phyloP scores from a whole-genome alignment of 176 grass and related monocot genomes.

The Poa annua region DNA sequence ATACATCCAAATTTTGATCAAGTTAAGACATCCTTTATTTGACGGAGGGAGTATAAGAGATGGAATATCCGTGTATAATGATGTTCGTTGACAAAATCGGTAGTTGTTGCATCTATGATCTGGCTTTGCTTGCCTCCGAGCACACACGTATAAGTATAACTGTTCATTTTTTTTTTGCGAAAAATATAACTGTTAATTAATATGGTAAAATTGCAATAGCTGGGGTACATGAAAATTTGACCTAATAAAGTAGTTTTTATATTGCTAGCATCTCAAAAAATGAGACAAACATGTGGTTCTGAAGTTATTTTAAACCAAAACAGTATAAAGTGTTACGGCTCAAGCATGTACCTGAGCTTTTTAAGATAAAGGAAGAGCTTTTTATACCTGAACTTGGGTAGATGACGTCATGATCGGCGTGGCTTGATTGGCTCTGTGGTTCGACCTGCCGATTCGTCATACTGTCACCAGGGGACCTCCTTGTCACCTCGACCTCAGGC shows the following conservation, averaged over 20 bases:
- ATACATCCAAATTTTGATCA: no score
- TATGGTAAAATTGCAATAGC: not conserved
- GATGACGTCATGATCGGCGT: not conserved
- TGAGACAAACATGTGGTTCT: not conserved
- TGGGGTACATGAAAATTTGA: not conserved
- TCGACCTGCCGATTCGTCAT: no score
- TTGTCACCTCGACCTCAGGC: not conserved
- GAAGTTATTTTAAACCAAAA: not conserved
- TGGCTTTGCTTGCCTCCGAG: not conserved
- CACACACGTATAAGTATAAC: no score
- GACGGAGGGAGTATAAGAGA: no score
- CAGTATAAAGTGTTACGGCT: slow-evolving; percentile 4
- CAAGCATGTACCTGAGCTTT: not conserved
- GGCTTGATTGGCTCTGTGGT: not conserved
- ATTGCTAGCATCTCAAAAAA: not conserved
- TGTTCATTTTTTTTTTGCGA: no score
- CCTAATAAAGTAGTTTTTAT: not conserved
- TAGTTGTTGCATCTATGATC: slow-evolving; percentile 4
- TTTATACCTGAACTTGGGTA: slow-evolving; percentile 5
- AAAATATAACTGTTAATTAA: not conserved
- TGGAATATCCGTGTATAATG: not conserved
- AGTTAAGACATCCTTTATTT: no score
- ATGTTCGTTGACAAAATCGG: not conserved
- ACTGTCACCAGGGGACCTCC: not conserved
- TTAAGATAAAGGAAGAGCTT: not conserved